A percentile compares a stretch with the other conserved stretches of the same genome.
phyloP scores from a whole-genome alignment of 202 grass and related monocot species.

The Digitaria exilis region DNA sequence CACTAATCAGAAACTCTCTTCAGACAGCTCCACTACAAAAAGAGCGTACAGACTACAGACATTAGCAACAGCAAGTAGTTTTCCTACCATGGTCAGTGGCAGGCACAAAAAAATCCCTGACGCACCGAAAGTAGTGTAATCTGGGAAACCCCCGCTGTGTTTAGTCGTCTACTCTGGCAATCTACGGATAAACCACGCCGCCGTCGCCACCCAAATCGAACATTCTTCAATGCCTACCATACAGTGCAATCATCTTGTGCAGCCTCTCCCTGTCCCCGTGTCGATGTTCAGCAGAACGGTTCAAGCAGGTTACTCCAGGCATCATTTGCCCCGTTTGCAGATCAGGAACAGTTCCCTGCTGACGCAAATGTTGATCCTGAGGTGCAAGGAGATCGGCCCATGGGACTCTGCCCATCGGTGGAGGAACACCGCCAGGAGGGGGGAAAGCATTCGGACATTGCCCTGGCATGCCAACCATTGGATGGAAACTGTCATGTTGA shows the following conservation, averaged over 20 bases:
- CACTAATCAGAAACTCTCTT: not conserved
- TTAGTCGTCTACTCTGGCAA: not conserved
- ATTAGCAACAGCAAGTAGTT: not conserved
- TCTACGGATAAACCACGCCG: not conserved
- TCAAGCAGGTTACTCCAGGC: slow-evolving; percentile 9
- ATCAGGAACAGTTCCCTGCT: not conserved
- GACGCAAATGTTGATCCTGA: slow-evolving; percentile 24
- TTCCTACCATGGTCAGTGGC: not conserved
- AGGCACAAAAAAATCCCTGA: not conserved
- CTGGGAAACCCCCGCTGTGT: not conserved
- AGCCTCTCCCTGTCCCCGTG: not conserved
- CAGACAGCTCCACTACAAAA: slow-evolving; percentile 17
- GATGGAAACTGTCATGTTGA: not conserved
- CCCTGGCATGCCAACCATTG: slow-evolving; percentile 17
- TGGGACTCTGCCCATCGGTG: slow-evolving; percentile 8
- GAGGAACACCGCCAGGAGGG: not conserved
- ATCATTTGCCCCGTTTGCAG: slow-evolving; percentile 20
- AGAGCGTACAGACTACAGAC: not conserved
- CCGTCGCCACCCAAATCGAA: not conserved
- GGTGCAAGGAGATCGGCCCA: not conserved
- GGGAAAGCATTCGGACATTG: not conserved
- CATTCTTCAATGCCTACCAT: slow-evolving; percentile 11
- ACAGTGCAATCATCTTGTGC: not conserved
- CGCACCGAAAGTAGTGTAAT: not conserved
- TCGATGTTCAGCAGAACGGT: not conserved